Conservation (phyloP, 495 filamentous ascomycete genomes). For the Usnea hakonensis region DNA sequence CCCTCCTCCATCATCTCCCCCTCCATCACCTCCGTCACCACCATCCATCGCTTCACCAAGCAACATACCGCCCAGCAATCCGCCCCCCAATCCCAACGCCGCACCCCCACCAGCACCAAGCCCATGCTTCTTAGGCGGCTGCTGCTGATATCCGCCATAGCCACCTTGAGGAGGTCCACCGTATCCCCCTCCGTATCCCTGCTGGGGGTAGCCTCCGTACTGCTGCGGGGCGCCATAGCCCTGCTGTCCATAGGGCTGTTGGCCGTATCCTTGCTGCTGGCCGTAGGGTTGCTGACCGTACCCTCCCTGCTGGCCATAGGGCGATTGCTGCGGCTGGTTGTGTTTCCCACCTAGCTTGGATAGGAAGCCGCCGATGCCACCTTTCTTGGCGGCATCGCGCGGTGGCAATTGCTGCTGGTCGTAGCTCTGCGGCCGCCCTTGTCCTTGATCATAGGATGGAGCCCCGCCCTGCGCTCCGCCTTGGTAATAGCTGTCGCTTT, state of each 20-base stretch:
- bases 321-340: background rate
- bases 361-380: constrained; percentile 36
- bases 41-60: constrained; percentile 59
- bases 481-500: constrained; percentile 24
- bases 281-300: constrained; percentile 20
- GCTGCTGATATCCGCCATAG: constrained; percentile 26
- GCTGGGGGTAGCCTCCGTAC: constrained; percentile 31
- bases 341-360: constrained; percentile 45
- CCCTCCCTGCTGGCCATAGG: constrained; percentile 18
- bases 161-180: constrained; percentile 17
- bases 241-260: constrained; percentile 27
- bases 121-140: constrained; percentile 30
- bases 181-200: constrained; percentile 29
- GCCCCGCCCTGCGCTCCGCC: constrained; percentile 19
- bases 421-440: constrained; percentile 26
- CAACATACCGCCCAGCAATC: constrained; percentile 62
- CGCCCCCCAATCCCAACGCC: constrained; percentile 69
- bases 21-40: constrained; percentile 43
- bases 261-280: constrained; percentile 24
- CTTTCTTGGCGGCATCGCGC: constrained; percentile 13
- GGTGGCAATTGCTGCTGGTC: constrained; percentile 23
- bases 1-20: constrained; percentile 18
- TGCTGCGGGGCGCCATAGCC: constrained; percentile 35
- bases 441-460: too few species aligned
- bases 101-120: constrained; percentile 63